Evolutionary conservation across 805 yeast genomes (phyloP).

Genomic region (Huiozyma sinensis): DNA sequence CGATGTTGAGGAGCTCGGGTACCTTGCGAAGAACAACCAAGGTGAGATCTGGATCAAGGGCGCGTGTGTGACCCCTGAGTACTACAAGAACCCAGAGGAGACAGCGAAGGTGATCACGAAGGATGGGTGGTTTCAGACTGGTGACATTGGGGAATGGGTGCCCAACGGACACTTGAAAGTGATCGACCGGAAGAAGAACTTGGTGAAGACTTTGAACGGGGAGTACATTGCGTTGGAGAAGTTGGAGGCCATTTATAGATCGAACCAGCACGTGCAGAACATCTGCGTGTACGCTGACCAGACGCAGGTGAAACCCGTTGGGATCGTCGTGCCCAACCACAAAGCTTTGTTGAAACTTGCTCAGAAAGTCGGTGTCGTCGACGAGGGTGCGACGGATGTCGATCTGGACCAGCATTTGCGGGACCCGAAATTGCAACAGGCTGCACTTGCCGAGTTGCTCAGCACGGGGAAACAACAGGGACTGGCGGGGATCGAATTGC

Average conservation of each 20-base stretch:
- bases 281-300: slow-evolving; percentile 91
- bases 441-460: slow-evolving; percentile 48
- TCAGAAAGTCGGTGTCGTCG: slow-evolving; percentile 40
- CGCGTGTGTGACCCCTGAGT: slow-evolving; percentile 58
- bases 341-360: slow-evolving; percentile 50
- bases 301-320: slow-evolving; percentile 81
- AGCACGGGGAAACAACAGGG: slow-evolving; percentile 76
- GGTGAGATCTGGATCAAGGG: slow-evolving; percentile 88
- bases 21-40: slow-evolving; percentile 78
- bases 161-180: slow-evolving; percentile 65
- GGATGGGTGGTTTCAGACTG: slow-evolving; percentile 92
- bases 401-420: slow-evolving; percentile 36
- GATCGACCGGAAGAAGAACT: slow-evolving; percentile 90
- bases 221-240: slow-evolving; percentile 96
- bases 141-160: slow-evolving; percentile 95
- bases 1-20: slow-evolving; percentile 87
- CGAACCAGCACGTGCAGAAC: slow-evolving; percentile 65
- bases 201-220: slow-evolving; percentile 92
- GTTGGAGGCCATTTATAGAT: slow-evolving; percentile 82
- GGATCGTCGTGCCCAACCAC: slow-evolving; percentile 78
- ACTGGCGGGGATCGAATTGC: slow-evolving; percentile 72
- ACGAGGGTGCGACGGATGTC: slow-evolving; percentile 29
- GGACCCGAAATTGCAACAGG: slow-evolving; percentile 44
- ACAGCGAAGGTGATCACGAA: slow-evolving; percentile 64
- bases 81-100: slow-evolving; percentile 75